Evolutionary conservation across 345 rosid species (phyloP), one percentile per base, ranked within the genome.

Genomic region (Hypericum perforatum): DNA sequence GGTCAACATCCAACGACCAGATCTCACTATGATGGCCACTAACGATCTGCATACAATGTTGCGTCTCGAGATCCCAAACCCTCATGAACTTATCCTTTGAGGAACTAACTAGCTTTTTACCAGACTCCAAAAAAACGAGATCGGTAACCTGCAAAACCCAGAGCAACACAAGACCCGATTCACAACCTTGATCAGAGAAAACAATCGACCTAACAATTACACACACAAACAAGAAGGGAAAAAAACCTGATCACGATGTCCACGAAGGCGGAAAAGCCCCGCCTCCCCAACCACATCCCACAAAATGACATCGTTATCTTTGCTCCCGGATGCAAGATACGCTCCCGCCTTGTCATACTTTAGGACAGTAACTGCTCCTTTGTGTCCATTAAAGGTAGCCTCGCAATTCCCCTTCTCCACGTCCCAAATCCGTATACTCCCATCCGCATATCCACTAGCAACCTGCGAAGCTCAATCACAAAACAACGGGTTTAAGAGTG

Each of bases 1-100:
- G 76, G 63, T 92, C 98, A 63, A 66, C 75, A 63, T 92, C 98
- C 9, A 92, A 63, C 11, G 95, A 88, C 98, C 98, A 88, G 59
- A 92, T 75, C 76, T 92, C 98, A 76, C 82, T 83, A 75, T 92
- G 97, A 69, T 92, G 97, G 14, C 98, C 98, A 41, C 97, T 78
- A 50, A 92, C 59, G 61, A 82, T 81, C 71, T 92, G 98, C 82
- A 92, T 70, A 62, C 97, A 88, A 46, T 92, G 89, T 66, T 88
- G 91, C 32, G 95, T 88, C 54, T 88, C 97, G 51, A 92, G 86
- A 83, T 92, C 98, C 98, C 98, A 92, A 43, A 88, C 98, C 69
- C 98, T 83, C 69, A 92, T 69, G 69, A 83, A 83, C 50, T 85
- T 92, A 77, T 92, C 98, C 63, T 92, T 92, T 2, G 97, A 92